Base-by-base conservation (phyloP, 2,329 filamentous ascomycete species). In the Colletotrichum abscissum region DNA sequence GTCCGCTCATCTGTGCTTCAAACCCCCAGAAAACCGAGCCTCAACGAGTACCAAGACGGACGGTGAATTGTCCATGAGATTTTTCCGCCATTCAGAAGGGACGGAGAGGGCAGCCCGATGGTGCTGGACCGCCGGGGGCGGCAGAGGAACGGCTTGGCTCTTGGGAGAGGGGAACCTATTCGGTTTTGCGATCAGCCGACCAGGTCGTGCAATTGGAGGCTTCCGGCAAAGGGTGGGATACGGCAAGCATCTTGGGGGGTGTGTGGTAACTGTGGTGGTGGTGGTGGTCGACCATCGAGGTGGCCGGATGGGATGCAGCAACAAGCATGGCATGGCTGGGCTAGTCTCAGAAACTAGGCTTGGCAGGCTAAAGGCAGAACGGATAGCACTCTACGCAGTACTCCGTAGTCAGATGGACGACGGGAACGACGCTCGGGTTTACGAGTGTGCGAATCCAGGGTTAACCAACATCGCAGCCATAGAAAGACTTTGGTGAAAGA, bases 1-100 rank as follows among this genome's bases (percentile, higher is more conserved):
- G 56, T 56, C 73, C 57, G 55, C 35, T 55, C 69, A 59, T 33
- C 59, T 57, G 67, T 73, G 55, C 33, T 49, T 73, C 58, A 46
- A 24, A 35, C 54, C 59, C 56, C 67, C 65, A 60, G 42, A 55
- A 66, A 59, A 74, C 69, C 72, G 74, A 75, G 72, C 74, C 74
- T 70, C 74, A 75, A 59, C 33, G 52, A 66, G 35, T 60, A 73
- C 67, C 69, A 74, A 72, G 74, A 74, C 74, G 74, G 74, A 75
- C 62, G 72, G 68, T 30, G 58, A 74, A 75, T 75, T 69, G 11
- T 73, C 72, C 72, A 73, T 65, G 22, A 35, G 65, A 70, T 74
- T 75, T 75, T 75, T 74, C 74, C 74, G 74, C 74, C 74, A 75
- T 69, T 72, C 74, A 74, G 62, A 67, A 19, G 46, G 1, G 35